Conservation (phyloP, 805 yeast species). For the Myxozyma neglecta region DNA sequence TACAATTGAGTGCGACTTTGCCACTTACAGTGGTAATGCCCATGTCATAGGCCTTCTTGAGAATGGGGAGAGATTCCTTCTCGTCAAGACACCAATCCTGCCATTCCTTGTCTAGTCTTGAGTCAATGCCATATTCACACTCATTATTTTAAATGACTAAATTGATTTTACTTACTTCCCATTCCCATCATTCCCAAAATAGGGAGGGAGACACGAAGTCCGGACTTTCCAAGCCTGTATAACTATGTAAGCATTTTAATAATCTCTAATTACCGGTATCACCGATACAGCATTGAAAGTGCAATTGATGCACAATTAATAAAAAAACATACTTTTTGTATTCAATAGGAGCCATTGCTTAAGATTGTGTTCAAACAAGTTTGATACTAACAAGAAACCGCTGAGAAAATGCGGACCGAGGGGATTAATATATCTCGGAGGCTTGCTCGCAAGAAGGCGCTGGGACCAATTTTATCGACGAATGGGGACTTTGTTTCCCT, state of each 20-base stretch:
- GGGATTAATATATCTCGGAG: neutral
- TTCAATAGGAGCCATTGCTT: neutral
- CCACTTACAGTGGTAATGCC: slow-evolving; percentile 43
- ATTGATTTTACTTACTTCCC: slow-evolving; percentile 1
- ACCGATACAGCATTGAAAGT: neutral
- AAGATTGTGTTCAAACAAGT: neutral
- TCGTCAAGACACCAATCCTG: slow-evolving; percentile 18
- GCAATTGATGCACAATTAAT: neutral
- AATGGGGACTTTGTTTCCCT: neutral
- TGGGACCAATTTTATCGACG: slow-evolving; percentile 2
- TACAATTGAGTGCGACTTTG: neutral
- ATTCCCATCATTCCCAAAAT: slow-evolving; percentile 20
- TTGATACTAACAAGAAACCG: neutral
- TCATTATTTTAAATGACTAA: neutral
- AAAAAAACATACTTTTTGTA: slow-evolving; percentile 5
- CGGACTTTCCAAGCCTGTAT: slow-evolving; percentile 22
- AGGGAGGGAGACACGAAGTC: slow-evolving; percentile 21
- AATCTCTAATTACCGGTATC: neutral
- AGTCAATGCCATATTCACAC: neutral
- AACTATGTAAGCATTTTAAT: neutral
- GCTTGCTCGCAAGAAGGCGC: neutral
- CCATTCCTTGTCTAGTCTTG: slow-evolving; percentile 6
- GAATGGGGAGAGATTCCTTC: slow-evolving; percentile 22
- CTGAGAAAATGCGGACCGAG: neutral
- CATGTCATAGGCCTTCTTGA: slow-evolving; percentile 35